Evolutionary conservation across 768 basidiomycete species (phyloP).

Genomic region (Trametes sanguinea): DNA sequence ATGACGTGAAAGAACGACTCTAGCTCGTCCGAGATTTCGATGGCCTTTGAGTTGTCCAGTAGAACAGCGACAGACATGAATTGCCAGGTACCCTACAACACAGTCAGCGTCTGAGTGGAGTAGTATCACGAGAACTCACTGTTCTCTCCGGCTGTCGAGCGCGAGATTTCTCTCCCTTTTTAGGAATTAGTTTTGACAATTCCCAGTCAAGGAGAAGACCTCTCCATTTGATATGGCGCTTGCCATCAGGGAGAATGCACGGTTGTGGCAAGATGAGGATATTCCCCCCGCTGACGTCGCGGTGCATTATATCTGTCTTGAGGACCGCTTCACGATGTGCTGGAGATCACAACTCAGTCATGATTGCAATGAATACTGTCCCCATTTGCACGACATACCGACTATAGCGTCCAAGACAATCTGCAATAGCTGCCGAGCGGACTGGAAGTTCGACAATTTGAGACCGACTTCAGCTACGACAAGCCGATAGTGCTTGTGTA

Average conservation of each 20-base stretch:
- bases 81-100: slow-evolving; percentile 24
- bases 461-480: slow-evolving; percentile 6
- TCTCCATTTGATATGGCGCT: neutral
- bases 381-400: neutral
- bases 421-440: neutral
- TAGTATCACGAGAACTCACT: neutral
- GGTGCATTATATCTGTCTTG: slow-evolving; percentile 1
- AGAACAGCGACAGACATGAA: slow-evolving; percentile 15
- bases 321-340: neutral
- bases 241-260: neutral
- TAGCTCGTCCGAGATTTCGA: slow-evolving; percentile 20
- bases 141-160: slow-evolving; percentile 1
- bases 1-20: slow-evolving; percentile 24
- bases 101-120: neutral
- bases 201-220: slow-evolving; percentile 17
- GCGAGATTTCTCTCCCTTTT: no score
- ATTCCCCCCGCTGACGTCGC: slow-evolving; percentile 14
- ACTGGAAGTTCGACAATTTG: neutral
- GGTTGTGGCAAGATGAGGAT: slow-evolving; percentile 7
- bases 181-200: neutral
- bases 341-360: neutral
- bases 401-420: neutral
- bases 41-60: neutral
- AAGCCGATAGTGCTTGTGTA: slow-evolving; percentile 5
- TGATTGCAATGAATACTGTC: no score